Evolutionary conservation across 176 grass and related monocot species (phyloP).

Genomic region (Oryza brachyantha): DNA sequence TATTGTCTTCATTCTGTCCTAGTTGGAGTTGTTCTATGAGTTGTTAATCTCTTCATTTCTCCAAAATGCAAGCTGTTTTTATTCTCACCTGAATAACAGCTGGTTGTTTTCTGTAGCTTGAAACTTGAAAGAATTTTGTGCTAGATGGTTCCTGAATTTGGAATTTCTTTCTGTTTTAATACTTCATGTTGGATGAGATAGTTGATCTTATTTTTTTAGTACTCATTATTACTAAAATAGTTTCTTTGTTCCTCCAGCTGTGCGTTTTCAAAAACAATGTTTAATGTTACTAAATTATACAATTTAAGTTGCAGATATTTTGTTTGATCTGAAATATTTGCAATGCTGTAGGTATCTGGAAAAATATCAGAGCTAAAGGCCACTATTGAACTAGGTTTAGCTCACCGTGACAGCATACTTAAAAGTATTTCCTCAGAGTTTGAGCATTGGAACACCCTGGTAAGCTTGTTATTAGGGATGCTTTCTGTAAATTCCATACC

Average conservation of each 20-base stretch:
- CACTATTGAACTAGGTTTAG: conserved; percentile 79
- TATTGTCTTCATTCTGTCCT: neutral
- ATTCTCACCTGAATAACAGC: neutral
- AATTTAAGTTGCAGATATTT: neutral
- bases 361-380: conserved; percentile 75
- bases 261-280: neutral
- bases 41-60: neutral
- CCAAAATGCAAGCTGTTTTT: neutral
- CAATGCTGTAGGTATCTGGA: conserved; percentile 61
- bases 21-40: neutral
- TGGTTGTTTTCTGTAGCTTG: neutral
- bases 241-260: neutral
- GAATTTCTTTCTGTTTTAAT: conserved; percentile 6
- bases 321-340: conserved; percentile 29
- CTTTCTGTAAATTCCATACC: neutral
- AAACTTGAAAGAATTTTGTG: neutral
- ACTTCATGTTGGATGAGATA: neutral
- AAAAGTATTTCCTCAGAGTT: conserved; percentile 72
- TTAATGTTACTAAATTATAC: neutral
- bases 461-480: conserved; percentile 26
- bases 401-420: conserved; percentile 83
- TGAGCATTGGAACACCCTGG: conserved; percentile 88
- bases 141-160: conserved; percentile 22
- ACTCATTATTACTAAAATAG: neutral
- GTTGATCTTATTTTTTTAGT: neutral